These are phyloP conservation scores for Cyclocybe aegerita DNA, from an alignment of 768 basidiomycete species.

Conservation along the genomic window DNA sequence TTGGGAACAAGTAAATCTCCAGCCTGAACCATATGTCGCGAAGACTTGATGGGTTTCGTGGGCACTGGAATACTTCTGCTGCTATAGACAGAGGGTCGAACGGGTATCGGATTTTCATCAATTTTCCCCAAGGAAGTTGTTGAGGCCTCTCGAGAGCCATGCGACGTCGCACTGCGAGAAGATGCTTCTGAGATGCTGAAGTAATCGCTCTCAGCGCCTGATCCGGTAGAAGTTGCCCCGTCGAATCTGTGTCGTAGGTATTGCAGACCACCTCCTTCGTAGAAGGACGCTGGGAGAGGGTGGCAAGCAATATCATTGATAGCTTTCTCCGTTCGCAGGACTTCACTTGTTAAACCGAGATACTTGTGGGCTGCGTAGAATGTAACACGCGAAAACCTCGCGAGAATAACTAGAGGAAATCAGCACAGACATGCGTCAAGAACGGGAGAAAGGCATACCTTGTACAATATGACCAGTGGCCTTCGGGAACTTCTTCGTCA, in stretches of 20 bases:
- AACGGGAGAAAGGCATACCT: conserved; percentile 43
- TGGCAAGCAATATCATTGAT: conserved; percentile 98
- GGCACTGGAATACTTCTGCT: conserved; percentile 8
- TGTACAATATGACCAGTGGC: conserved; percentile 96
- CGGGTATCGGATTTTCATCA: conserved; percentile 18
- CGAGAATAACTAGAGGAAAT: conserved; percentile 72
- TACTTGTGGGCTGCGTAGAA: conserved; percentile 98
- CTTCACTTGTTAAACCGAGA: conserved; percentile 91
- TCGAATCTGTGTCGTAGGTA: conserved; percentile 91
- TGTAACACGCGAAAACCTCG: conserved; percentile 94
- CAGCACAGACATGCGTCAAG: conserved; percentile 8
- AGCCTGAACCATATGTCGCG: conserved; percentile 67
- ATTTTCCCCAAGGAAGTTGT: conserved; percentile 27
- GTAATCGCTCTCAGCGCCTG: conserved; percentile 60
- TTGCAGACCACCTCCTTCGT: conserved; percentile 88
- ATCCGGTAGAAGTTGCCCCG: conserved; percentile 42
- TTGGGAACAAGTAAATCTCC: conserved; percentile 73
- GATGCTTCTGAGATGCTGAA: conserved; percentile 40
- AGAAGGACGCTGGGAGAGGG: conserved; percentile 88
- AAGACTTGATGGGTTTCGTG: conserved; percentile 19
- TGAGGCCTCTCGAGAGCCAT: conserved; percentile 7
- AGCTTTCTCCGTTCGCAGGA: conserved; percentile 93
- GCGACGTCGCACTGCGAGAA: conserved; percentile 5
- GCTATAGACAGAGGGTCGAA: conserved; percentile 17
- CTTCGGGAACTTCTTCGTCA: conserved; percentile 96